Conservation (phyloP, 148 eudicot genomes). For the Simmondsia chinensis region DNA sequence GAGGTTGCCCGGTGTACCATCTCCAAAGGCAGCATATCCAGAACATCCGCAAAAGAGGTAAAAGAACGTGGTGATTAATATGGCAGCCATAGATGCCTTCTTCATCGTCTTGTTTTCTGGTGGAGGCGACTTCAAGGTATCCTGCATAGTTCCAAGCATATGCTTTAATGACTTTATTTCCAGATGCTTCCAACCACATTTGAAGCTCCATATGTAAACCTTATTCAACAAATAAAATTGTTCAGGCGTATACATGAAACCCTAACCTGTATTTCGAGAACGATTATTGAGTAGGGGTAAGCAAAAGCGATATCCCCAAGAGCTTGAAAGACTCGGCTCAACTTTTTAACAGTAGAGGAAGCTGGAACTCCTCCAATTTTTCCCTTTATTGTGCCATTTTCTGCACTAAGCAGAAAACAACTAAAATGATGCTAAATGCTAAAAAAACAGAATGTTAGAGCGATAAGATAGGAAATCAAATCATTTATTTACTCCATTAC, state of each 20-base stretch:
- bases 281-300: conserved; percentile 32
- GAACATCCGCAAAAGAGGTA: conserved; percentile 65
- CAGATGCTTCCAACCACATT: no score
- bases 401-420: conserved; percentile 16
- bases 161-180: no score
- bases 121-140: conserved; percentile 57
- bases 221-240: no score
- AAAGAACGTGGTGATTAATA: conserved; percentile 44
- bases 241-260: no score
- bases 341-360: conserved; percentile 14
- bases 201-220: no score
- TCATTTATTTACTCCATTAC: no score
- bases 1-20: conserved; percentile 60
- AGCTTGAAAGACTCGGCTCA: conserved; percentile 38
- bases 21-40: conserved; percentile 83
- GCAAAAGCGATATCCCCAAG: conserved; percentile 65
- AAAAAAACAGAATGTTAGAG: no score
- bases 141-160: conserved; percentile 17
- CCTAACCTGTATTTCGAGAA: conserved; percentile 53
- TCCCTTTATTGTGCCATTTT: conserved; percentile 38
- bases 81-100: conserved; percentile 40
- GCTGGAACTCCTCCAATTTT: conserved; percentile 37
- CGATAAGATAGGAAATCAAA: no score
- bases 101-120: conserved; percentile 59
- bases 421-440: no score